These are phyloP conservation scores for Leccinum obscurum DNA, from an alignment of 768 basidiomycete species.

Conservation along the genomic window DNA sequence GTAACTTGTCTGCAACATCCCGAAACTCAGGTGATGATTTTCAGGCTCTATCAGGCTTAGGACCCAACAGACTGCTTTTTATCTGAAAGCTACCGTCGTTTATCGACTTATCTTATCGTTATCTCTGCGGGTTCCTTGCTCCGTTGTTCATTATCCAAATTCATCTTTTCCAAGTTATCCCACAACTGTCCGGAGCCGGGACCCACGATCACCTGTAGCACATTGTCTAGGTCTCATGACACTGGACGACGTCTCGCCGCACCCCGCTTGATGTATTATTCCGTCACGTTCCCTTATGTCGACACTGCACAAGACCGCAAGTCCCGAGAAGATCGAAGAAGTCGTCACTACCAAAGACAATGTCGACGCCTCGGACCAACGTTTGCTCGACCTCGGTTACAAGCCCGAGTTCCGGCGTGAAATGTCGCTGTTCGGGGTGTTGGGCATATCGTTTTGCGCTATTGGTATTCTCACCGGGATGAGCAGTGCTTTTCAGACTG, in stretches of 20 bases:
- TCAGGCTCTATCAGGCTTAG: too few species aligned
- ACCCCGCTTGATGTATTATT: neutral
- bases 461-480: constrained; percentile 62
- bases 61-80: neutral
- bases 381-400: constrained; percentile 53
- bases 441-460: constrained; percentile 60
- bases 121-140: neutral
- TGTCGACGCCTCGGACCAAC: constrained; percentile 34
- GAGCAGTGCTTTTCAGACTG: constrained; percentile 61
- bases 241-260: neutral
- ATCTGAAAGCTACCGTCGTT: constrained; percentile 1
- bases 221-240: neutral
- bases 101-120: constrained; percentile 2
- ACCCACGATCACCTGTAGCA: constrained; percentile 6
- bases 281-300: constrained; percentile 9
- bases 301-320: neutral
- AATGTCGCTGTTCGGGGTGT: constrained; percentile 59
- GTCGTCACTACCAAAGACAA: constrained; percentile 4
- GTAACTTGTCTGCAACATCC: neutral
- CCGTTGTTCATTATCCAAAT: neutral
- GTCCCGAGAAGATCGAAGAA: constrained; percentile 18
- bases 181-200: constrained; percentile 4
- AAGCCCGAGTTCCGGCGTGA: constrained; percentile 56
- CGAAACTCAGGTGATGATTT: neutral
- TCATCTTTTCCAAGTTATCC: neutral